Evolutionary conservation across 176 grass and related monocot genomes (phyloP), one percentile per base, ranked within the genome.

Genomic region (Puya raimondii): DNA sequence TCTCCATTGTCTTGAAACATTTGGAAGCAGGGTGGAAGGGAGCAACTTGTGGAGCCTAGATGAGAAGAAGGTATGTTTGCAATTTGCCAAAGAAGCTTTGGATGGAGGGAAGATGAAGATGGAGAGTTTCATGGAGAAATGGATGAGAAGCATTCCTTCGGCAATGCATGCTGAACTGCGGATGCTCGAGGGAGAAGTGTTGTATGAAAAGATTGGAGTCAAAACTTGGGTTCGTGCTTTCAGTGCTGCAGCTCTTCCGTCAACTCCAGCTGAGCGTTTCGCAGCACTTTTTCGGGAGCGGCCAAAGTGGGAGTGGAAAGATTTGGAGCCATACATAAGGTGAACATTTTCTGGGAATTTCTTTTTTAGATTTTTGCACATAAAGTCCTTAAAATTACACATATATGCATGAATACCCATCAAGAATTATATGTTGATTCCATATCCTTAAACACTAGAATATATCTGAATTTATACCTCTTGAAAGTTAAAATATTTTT

Each of bases 281-380:
- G 77, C 79, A 0, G 58, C 87, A 49, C 71, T 97, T 7, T 97
- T 97, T 54, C 58, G 47, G 14, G 93, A 90, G 71, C 83, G 84
- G 22, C 47, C 76, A 20, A 97, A 77, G 75, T 97, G 93, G 93
- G 84, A 82, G 72, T 92, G 89, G 89, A 97, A 90, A 63, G 93
- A 97, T 50, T 59, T 97, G 71, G 84, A 97, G 61, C 89, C 89
- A 23, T 97, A 85, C 76, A 82, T 97, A 77, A 97, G 93, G 93
- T 97, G 69, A 73, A 57, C 21, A 64, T 27, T 57, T 25, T 15
- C 69, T 64, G 65, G 29, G 17, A 18, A 25, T 53, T 6, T 42
- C 66, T 25, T 13, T 79, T 7, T 48, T 69, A 13, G 20, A 74
- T 64, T 12, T 50, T 75, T 16, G 4, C 67, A 71, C 67, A 26